Evolutionary conservation across 2,329 filamentous ascomycete species (phyloP).

Genomic region (Beauveria australis): DNA sequence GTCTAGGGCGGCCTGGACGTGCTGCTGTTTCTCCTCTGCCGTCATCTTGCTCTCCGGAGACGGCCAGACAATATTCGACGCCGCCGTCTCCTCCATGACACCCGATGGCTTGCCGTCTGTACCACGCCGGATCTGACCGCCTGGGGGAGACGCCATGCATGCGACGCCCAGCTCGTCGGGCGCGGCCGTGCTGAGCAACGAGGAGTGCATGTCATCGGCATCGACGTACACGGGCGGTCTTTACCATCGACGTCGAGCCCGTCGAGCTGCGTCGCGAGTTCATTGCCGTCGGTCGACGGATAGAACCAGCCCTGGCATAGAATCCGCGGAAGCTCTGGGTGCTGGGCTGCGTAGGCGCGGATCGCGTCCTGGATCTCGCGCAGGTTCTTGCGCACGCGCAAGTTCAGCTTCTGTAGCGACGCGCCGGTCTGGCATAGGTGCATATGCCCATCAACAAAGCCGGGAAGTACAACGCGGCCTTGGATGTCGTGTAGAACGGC

Average conservation of each 20-base stretch:
- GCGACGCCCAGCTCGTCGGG: conserved; percentile 36
- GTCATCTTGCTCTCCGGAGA: conserved; percentile 32
- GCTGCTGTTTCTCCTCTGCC: conserved; percentile 31
- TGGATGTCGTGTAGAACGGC: conserved; percentile 13
- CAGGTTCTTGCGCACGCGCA: conserved; percentile 34
- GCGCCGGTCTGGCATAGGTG: conserved; percentile 42
- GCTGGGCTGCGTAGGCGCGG: conserved; percentile 27
- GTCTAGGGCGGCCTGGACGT: conserved; percentile 34
- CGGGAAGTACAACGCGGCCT: conserved; percentile 32
- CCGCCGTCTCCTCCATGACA: conserved; percentile 36
- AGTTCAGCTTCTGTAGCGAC: conserved; percentile 36
- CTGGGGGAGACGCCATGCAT: conserved; percentile 31
- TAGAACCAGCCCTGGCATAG: conserved; percentile 43
- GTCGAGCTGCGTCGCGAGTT: conserved; percentile 32
- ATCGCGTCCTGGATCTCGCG: conserved; percentile 36
- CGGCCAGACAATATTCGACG: conserved; percentile 40
- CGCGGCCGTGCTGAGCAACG: conserved; percentile 42
- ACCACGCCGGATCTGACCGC: conserved; percentile 37
- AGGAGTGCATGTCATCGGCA: conserved; percentile 41
- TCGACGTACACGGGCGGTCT: conserved; percentile 41
- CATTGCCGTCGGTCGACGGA: conserved; percentile 25
- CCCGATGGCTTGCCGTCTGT: conserved; percentile 34
- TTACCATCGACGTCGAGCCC: conserved; percentile 30
- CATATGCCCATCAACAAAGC: conserved; percentile 45
- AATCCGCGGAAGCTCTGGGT: conserved; percentile 35